Evolutionary conservation across 2,329 filamentous ascomycete species (phyloP).

Genomic region (Biscogniauxia sp.): DNA sequence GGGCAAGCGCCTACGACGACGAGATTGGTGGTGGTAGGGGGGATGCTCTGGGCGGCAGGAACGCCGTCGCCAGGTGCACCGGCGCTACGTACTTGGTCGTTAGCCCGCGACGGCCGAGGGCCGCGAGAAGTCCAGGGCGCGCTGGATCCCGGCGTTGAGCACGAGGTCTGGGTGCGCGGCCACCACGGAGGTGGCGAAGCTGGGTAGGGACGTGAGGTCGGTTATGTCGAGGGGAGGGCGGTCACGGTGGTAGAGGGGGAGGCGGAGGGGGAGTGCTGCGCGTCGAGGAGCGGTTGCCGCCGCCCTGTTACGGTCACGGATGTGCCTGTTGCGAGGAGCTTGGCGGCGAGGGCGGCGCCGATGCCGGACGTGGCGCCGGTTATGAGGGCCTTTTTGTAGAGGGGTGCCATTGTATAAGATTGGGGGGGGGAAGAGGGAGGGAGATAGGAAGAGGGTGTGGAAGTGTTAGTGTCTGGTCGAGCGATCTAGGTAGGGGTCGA

Average conservation of each 20-base stretch:
- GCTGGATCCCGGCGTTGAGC: conserved; percentile 50
- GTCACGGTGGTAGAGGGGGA: neutral
- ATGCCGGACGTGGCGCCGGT: conserved; percentile 52
- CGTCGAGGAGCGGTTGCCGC: conserved; percentile 44
- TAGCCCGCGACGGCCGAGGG: conserved; percentile 42
- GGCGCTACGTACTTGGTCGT: conserved; percentile 44
- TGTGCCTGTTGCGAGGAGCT: conserved; percentile 35
- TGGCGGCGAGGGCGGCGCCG: conserved; percentile 41
- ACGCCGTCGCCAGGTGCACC: conserved; percentile 42
- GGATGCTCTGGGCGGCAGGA: too few relatives aligned
- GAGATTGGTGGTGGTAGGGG: too few relatives aligned
- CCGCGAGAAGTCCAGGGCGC: conserved; percentile 40
- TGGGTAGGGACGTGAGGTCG: conserved; percentile 37
- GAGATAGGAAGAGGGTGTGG: neutral
- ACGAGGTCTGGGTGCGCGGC: conserved; percentile 44
- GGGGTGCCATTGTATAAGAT: conserved; percentile 40
- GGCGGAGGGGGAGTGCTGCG: conserved; percentile 35
- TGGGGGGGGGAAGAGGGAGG: too few relatives aligned
- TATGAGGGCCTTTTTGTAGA: conserved; percentile 49
- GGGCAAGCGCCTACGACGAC: conserved; percentile 32
- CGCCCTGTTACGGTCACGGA: conserved; percentile 47
- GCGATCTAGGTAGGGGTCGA: too few relatives aligned
- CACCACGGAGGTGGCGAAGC: conserved; percentile 31
- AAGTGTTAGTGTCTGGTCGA: too few relatives aligned
- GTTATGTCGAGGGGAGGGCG: conserved; percentile 38